Evolutionary conservation across 1,139 yeast species (phyloP), one percentile per base, ranked within the genome.

Genomic region (Diutina catenulata): DNA sequence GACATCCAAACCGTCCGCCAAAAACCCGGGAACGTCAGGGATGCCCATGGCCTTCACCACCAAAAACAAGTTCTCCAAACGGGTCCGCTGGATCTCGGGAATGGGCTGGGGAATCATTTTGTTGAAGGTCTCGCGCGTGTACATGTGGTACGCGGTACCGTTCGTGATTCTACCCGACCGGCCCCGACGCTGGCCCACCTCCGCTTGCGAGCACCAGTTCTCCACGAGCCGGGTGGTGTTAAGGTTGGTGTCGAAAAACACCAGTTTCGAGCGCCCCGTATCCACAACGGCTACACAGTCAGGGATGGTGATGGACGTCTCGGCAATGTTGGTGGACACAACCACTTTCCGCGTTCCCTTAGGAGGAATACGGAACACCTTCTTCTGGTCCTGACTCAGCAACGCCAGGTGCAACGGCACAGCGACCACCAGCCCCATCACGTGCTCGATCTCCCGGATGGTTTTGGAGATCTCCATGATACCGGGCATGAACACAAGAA

Each of bases 141-240:
- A 91, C 36, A 91, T 55, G 51, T 83, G 88, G 58, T 76, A 91
- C 45, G 96, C 87, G 10, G 64, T 64, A 42, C 98, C 98, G 23
- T 67, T 68, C 21, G 79, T 72, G 13, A 88, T 87, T 71, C 98
- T 91, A 45, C 98, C 98, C n/a, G 97, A 93, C 65, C 98, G 83
- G 53, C 98, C 98, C 53, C 95, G 68, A 59, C 98, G 72, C 57
- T 91, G 98, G 32, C 76, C 74, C n/a, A 80, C 79, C 51, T 94
- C 95, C 0, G 97, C 96, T 45, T 72, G 73, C 0, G 97, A 88
- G 26, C 88, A 86, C 87, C 95, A 88, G 3, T 71, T 67, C 51
- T 88, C 97, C 3, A 78, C 66, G 33, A 91, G 65, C 43, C 73
- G 74, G 0, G 94, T 79, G 3, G 87, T 70, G 47, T 82, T 80